Percentiles rank a stretch among this genome's conserved stretches.
Conservation (phyloP, 192 early-diverging fungal genomes). For the Coemansia sp. region DNA sequence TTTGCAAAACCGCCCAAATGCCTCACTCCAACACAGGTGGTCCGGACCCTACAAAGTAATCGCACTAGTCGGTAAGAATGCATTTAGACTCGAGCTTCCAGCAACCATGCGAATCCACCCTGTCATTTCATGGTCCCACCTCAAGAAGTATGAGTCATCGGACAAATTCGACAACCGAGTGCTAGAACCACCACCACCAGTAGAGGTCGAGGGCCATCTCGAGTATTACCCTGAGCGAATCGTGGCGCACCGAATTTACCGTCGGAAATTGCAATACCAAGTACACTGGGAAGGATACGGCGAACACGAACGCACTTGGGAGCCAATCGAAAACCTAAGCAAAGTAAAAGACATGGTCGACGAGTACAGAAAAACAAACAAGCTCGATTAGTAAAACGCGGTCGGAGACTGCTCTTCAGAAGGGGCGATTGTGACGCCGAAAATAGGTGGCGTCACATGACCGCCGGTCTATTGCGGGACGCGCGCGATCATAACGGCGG, state of each 20-base stretch:
- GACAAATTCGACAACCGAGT: neutral
- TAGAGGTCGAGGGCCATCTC: neutral
- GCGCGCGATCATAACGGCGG: no score
- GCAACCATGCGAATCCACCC: neutral
- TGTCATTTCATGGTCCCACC: neutral
- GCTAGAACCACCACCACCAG: neutral
- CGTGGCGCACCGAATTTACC: neutral
- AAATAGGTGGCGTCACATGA: no score
- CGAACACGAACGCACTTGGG: no score
- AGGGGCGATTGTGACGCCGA: no score
- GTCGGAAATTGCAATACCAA: neutral
- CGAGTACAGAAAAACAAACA: no score
- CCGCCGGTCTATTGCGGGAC: no score
- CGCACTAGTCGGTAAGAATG: neutral
- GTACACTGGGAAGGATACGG: no score
- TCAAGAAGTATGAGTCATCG: neutral
- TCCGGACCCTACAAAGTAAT: neutral
- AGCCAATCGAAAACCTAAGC: no score
- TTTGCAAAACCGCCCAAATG: neutral
- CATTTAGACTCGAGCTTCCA: neutral
- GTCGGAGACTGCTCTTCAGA: no score
- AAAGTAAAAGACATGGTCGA: no score
- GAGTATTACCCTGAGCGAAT: neutral
- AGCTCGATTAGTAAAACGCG: no score
- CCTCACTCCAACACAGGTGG: neutral